Percentiles rank a stretch among this genome's conserved stretches.
Conservation (phyloP, 2,329 filamentous ascomycete species). For the Stagonosporopsis rhizophila region DNA sequence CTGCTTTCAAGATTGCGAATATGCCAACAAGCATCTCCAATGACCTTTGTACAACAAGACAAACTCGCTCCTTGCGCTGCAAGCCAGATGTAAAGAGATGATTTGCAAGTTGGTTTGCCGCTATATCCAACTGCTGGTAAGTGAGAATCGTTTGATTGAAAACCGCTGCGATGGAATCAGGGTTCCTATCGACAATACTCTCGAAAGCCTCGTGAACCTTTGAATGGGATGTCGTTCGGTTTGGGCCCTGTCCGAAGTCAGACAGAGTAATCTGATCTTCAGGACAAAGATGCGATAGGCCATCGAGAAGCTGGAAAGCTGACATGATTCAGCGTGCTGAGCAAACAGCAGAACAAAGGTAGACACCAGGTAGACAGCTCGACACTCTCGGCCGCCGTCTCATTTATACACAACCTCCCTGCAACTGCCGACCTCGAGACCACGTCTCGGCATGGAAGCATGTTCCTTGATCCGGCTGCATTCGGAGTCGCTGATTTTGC, state of each 20-base stretch:
- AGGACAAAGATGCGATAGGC: constrained; percentile 24
- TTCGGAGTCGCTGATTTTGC: constrained; percentile 1
- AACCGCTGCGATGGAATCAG: constrained; percentile 33
- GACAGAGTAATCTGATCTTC: constrained; percentile 31
- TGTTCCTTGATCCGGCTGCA: neutral
- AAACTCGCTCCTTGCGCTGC: constrained; percentile 54
- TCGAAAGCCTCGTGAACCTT: constrained; percentile 41
- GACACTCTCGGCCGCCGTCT: neutral
- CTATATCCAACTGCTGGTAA: constrained; percentile 24
- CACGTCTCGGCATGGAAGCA: neutral
- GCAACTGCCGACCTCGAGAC: neutral
- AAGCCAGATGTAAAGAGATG: constrained; percentile 35
- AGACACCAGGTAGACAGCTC: neutral
- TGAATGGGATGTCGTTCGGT: constrained; percentile 20
- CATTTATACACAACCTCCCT: constrained; percentile 1
- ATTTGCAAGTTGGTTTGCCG: constrained; percentile 25
- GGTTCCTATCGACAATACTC: constrained; percentile 30
- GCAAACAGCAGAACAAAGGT: neutral
- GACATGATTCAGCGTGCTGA: neutral
- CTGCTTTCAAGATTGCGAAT: constrained; percentile 62
- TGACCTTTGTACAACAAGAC: constrained; percentile 63
- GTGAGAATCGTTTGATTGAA: constrained; percentile 21
- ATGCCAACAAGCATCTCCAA: constrained; percentile 66
- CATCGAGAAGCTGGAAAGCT: constrained; percentile 13
- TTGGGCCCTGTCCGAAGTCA: constrained; percentile 35